phyloP scores from a whole-genome alignment of 345 rosid genomes.

The Eutrema heterophyllum region DNA sequence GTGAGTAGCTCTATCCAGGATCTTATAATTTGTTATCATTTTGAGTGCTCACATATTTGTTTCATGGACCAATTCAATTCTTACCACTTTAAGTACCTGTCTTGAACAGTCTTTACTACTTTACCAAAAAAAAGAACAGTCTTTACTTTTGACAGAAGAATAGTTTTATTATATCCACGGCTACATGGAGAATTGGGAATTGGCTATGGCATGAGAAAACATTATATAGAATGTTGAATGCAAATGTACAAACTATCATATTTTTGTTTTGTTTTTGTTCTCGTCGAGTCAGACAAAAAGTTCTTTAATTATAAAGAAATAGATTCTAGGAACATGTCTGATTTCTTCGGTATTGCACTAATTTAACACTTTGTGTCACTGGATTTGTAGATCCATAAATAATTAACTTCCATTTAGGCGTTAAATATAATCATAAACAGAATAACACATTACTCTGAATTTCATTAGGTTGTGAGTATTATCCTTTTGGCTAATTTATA shows the following conservation, averaged over 20 bases:
- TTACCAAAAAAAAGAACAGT: no score
- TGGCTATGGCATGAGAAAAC: not conserved
- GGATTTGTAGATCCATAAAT: not conserved
- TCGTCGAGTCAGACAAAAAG: not conserved
- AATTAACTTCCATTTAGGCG: not conserved
- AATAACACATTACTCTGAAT: not conserved
- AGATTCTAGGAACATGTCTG: no score
- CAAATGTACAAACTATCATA: not conserved
- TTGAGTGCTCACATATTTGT: no score
- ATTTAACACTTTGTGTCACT: no score
- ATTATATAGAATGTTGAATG: not conserved
- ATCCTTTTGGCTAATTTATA: not conserved
- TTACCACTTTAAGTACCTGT: no score
- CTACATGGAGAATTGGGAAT: no score
- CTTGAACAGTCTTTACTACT: no score
- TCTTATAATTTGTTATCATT: no score
- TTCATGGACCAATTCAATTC: not conserved
- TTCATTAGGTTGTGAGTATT: not conserved
- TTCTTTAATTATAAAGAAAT: no score
- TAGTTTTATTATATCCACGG: not conserved
- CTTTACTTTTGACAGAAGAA: no score
- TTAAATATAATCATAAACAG: not conserved
- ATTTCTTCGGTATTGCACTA: no score
- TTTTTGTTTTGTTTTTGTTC: not conserved
- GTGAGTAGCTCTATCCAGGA: no score